Evolutionary conservation across 352 stramenopile genomes (phyloP), one percentile per base, ranked within the genome.

Genomic region (Phytopythium sindhum): DNA sequence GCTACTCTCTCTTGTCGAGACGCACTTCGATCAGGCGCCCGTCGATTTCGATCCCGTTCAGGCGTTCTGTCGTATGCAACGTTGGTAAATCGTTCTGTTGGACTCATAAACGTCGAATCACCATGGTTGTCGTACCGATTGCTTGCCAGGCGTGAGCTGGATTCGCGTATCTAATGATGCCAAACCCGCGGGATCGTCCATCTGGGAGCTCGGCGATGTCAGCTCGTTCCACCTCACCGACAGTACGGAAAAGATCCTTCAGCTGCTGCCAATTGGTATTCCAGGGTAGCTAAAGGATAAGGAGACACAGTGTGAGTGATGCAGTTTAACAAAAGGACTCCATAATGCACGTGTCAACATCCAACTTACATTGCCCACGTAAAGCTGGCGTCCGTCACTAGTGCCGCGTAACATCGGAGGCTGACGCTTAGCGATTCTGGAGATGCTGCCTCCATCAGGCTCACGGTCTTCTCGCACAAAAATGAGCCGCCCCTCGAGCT

Each of bases 401-500:
- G n/a, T 58, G 23, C 62, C 28, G 50, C 53, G 61, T 57, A 59
- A 48, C 39, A 66, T 48, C 39, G 60, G 64, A 10, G 68, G 26
- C 33, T 65, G 47, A 15, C 78, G 77, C 61, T 78, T 86, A 14
- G 80, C 80, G 21, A 93, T 83, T 62, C 80, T 81, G 41, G 77
- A 84, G 57, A 93, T 93, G 58, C 84, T 93, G 15, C 80, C 82
- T 23, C 72, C 74, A 10, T 93, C 81, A 0, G 79, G 73, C 52
- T 93, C 86, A 28, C 84, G 81, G 63, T 95, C 90, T 70, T 97
- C 89, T 4, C 88, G 89, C 23, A 97, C 88, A 48, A 94, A 93
- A 48, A 97, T 91, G 54, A 78, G 69, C 44, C 97, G 88, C 7
- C 95, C 95, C 60, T 95, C 92, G 4, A 99, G 75, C 59, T 98